Evolutionary conservation across 108 stramenopile species (phyloP), one percentile per base, ranked within the genome.

Genomic region (Nitzschia sp.): DNA sequence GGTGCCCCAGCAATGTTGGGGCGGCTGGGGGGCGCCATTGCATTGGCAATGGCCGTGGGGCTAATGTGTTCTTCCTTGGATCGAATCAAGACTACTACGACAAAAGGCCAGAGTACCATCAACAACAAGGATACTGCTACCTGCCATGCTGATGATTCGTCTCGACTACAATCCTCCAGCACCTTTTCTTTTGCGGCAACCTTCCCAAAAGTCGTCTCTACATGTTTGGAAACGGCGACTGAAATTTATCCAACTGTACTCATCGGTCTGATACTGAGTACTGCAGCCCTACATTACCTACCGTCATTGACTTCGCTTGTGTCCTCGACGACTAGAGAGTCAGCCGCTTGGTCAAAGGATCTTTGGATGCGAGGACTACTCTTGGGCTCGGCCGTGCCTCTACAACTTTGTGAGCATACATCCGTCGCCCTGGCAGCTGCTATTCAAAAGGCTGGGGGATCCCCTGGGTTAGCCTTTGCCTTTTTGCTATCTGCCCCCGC

Each of bases 371-470:
- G 66, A 25, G 18, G 62, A 23, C 36, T 24, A 1, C 38, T 71
- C 2, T 47, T 77, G 28, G 46, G 27, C 0, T 55, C 76, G 18
- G 70, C 76, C 1, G 8, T 77, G n/a, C 76, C 76, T 11, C 64
- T 77, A 15, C 76, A 77, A 34, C 55, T 77, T 11, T 77, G 76
- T 53, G 76, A 77, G 34, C 76, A 77, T 51, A 59, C 76, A 24
- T 31, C 76, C 24, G 76, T 70, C 8, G 55, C 76, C 9, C 32
- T 70, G 6, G 76, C 76, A 18, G 60, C 68, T 15, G 76, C 51
- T 3, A 66, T 77, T 34, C 55, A 66, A 58, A 62, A 66, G 30
- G 70, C 70, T 21, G 76, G 76, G 23, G 76, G 76, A 29, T 54
- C 61, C 1, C 59, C 76, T 6, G 76, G 76, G 21, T 32, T 77